Evolutionary conservation across 352 stramenopile species (phyloP).

Genomic region (Peronosclerospora sorghi): DNA sequence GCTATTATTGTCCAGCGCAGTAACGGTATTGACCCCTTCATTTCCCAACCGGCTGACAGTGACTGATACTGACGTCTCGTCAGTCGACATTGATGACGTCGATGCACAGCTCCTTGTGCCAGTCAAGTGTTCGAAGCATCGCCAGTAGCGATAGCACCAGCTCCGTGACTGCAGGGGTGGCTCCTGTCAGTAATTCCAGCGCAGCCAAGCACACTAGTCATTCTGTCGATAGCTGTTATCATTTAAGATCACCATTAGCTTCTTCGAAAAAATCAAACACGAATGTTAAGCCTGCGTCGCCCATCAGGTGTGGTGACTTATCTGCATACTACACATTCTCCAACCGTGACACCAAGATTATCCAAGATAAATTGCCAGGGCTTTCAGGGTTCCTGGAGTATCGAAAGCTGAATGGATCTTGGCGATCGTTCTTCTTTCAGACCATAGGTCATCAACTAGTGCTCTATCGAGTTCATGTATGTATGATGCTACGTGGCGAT

Average conservation of each 20-base stretch:
- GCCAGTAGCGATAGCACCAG: constrained; percentile 15
- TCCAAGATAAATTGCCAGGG: constrained; percentile 29
- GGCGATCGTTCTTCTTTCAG: constrained; percentile 71
- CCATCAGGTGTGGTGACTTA: constrained; percentile 30
- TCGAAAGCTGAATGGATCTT: constrained; percentile 54
- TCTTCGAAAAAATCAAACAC: no score
- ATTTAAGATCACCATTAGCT: no score
- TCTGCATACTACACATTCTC: constrained; percentile 61
- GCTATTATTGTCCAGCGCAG: no score
- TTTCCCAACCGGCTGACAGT: no score
- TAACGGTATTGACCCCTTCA: no score
- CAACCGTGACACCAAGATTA: constrained; percentile 29
- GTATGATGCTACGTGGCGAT: constrained; percentile 2
- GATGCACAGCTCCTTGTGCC: constrained; percentile 5
- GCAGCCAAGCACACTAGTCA: constrained; percentile 10
- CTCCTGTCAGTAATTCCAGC: constrained; percentile 21
- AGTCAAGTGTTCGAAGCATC: constrained; percentile 8
- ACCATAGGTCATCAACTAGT: constrained; percentile 54
- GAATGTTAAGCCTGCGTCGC: constrained; percentile 10
- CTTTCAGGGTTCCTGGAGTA: constrained; percentile 63
- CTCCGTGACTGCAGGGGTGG: constrained; percentile 7
- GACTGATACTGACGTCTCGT: no score
- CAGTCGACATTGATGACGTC: no score
- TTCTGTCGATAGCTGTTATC: constrained; percentile 5
- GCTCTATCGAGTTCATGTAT: constrained; percentile 58